Evolutionary conservation across 441 rosid genomes (phyloP).

Genomic region (Adansonia rubrostipa): DNA sequence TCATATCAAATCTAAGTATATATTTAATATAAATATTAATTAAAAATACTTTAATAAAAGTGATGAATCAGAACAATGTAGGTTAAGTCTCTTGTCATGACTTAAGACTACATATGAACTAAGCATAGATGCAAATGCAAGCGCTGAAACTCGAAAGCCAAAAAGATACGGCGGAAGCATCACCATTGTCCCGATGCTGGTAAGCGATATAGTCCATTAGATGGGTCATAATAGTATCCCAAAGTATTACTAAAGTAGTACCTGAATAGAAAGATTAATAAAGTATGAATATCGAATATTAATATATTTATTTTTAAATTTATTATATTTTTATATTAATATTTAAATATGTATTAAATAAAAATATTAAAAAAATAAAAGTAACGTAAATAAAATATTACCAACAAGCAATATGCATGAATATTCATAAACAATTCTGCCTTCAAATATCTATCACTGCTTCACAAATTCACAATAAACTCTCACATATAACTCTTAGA

Average conservation of each 20-base stretch:
- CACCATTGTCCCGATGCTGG: conserved; percentile 93
- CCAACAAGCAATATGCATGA: not conserved
- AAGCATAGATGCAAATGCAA: not conserved
- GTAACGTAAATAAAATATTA: not conserved
- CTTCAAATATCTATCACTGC: conserved; percentile 2
- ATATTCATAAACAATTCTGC: not conserved
- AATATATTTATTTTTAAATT: too few relatives aligned
- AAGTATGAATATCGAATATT: too few relatives aligned
- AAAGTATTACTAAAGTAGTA: conserved; percentile 88
- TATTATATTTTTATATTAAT: too few relatives aligned
- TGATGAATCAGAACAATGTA: too few relatives aligned
- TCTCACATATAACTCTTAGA: not conserved
- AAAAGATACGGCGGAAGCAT: conserved; percentile 4
- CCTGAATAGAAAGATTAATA: conserved; percentile 45
- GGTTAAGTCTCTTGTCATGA: not conserved
- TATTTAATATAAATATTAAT: too few relatives aligned
- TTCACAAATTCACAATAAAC: not conserved
- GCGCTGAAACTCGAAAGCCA: not conserved
- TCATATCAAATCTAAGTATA: too few relatives aligned
- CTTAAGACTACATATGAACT: not conserved
- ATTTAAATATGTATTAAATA: too few relatives aligned
- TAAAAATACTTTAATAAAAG: too few relatives aligned
- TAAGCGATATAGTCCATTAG: conserved; percentile 75
- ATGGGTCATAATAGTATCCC: conserved; percentile 89
- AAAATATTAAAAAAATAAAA: too few relatives aligned